Evolutionary conservation across 2,329 filamentous ascomycete species (phyloP).

Genomic region (Rasamsonia emersonii): DNA sequence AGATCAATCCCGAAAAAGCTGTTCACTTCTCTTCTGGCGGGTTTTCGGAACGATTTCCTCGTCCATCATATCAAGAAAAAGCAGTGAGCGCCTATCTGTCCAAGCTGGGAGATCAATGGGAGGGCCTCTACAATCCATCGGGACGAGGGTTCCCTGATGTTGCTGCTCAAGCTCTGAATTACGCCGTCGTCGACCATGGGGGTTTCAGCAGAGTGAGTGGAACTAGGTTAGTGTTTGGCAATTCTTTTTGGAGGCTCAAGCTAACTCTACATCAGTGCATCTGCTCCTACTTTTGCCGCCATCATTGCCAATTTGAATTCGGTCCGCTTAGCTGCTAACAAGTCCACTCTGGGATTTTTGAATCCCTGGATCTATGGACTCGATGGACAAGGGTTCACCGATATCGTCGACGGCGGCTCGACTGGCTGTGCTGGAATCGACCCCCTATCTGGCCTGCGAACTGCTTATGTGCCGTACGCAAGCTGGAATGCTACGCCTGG

Average conservation of each 20-base stretch:
- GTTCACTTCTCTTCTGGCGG: conserved; percentile 45
- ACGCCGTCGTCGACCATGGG: conserved; percentile 32
- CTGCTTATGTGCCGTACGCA: conserved; percentile 36
- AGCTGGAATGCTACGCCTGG: conserved; percentile 42
- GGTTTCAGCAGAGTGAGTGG: conserved; percentile 34
- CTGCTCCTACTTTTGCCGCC: conserved; percentile 54
- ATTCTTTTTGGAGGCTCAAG: conserved; percentile 5
- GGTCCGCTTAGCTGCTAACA: conserved; percentile 47
- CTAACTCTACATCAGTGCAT: conserved; percentile 34
- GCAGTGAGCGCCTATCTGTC: conserved; percentile 38
- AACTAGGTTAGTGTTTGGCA: conserved; percentile 28
- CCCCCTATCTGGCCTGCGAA: conserved; percentile 23
- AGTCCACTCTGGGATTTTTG: conserved; percentile 48
- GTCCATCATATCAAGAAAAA: conserved; percentile 39
- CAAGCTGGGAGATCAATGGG: conserved; percentile 32
- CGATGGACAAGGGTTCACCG: conserved; percentile 37
- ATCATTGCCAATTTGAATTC: conserved; percentile 59
- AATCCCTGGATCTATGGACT: conserved; percentile 53
- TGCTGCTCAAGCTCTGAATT: conserved; percentile 45
- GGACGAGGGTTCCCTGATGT: conserved; percentile 57
- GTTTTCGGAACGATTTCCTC: conserved; percentile 43
- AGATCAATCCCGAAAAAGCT: conserved; percentile 45
- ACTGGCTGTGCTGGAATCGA: conserved; percentile 34
- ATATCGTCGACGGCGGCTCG: conserved; percentile 41
- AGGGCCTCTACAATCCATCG: conserved; percentile 40